Conservation (phyloP, 208 protist species). For the Acanthamoeba lenticulata region DNA sequence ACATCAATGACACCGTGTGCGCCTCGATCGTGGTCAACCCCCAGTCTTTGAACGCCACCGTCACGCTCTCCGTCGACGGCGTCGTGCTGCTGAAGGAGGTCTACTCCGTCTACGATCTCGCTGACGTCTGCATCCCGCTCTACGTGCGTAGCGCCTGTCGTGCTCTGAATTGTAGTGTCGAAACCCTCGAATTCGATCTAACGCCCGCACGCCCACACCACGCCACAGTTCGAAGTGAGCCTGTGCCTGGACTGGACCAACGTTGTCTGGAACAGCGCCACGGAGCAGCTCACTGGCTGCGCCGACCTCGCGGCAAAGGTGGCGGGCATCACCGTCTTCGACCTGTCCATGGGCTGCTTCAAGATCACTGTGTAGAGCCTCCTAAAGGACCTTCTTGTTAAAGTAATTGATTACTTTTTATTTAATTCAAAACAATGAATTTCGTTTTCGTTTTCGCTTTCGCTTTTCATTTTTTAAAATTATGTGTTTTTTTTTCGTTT, state of each 20-base stretch:
- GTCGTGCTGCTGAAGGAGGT: not conserved
- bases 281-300: not conserved
- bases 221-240: not conserved
- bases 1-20: constrained; percentile 3
- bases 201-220: not conserved
- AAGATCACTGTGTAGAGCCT: too few relatives aligned
- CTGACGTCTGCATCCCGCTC: not conserved
- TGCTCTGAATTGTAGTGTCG: too few relatives aligned
- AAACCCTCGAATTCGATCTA: too few relatives aligned
- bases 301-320: constrained; percentile 8
- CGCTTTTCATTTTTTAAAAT: too few relatives aligned
- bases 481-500: too few relatives aligned
- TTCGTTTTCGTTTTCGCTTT: too few relatives aligned
- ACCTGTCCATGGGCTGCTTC: not conserved
- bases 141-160: not conserved
- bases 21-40: not conserved
- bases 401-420: too few relatives aligned
- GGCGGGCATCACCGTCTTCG: constrained; percentile 10
- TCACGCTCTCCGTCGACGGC: not conserved
- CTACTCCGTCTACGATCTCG: constrained; percentile 1
- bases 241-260: constrained; percentile 17
- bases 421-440: too few relatives aligned
- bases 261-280: not conserved
- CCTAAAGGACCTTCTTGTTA: too few relatives aligned
- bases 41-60: not conserved